These are phyloP conservation scores for Austroboletus niveus DNA, from an alignment of 1,284 basidiomycete genomes.

Conservation along the genomic window DNA sequence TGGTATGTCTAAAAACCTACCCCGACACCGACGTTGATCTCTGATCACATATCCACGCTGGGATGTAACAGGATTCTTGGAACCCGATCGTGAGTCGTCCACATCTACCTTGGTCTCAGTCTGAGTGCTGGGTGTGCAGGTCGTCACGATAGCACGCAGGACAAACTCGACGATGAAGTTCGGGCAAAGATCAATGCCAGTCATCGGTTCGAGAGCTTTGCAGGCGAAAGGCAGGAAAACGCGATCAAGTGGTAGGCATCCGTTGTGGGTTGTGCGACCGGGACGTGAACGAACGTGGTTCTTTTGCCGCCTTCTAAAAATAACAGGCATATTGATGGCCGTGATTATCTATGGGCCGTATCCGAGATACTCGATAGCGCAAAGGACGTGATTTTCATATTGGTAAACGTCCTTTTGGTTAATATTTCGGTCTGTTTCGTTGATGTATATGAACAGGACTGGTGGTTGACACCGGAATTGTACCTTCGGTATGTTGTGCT, in stretches of 20 bases:
- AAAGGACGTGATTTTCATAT: conserved; percentile 74
- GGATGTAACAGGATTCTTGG: conserved; percentile 44
- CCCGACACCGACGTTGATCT: background rate
- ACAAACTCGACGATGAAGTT: conserved; percentile 63
- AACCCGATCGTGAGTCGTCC: conserved; percentile 54
- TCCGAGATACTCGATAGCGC: conserved; percentile 84
- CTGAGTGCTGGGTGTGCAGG: conserved; percentile 33
- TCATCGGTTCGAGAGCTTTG: conserved; percentile 88
- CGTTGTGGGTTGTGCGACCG: background rate
- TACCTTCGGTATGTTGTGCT: conserved; percentile 55
- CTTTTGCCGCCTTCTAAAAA: background rate
- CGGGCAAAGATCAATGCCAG: conserved; percentile 69
- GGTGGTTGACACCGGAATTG: conserved; percentile 91
- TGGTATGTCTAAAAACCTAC: conserved; percentile 34
- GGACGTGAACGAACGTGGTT: background rate
- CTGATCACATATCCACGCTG: background rate
- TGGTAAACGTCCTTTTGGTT: conserved; percentile 40
- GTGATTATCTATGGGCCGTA: conserved; percentile 93
- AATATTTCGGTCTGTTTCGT: background rate
- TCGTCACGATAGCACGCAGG: conserved; percentile 75
- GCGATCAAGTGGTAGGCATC: conserved; percentile 76
- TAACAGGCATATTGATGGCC: conserved; percentile 82
- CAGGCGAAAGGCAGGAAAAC: conserved; percentile 66
- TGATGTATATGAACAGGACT: conserved; percentile 52
- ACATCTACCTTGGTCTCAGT: background rate